Evolutionary conservation across 345 rosid genomes (phyloP), one percentile per base, ranked within the genome.

Genomic region (Streptanthus diversifolius): DNA sequence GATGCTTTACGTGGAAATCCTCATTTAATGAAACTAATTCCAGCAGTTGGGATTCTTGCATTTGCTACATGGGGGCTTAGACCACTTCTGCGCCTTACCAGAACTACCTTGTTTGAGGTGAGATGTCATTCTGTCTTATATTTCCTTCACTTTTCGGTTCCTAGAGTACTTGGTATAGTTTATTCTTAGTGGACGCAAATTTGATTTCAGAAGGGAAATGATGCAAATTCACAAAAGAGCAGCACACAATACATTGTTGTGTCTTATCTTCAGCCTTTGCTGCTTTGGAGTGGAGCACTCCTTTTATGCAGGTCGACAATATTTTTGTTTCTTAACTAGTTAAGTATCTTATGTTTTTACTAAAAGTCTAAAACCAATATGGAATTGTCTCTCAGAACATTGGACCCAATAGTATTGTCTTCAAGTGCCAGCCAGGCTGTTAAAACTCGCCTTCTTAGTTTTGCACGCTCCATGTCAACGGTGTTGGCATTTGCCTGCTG

Each of bases 61-160:
- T 90, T 93, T 87, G 88, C 95, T 48, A 68, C 83, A 49, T 93
- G 96, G 96, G 90, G 96, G 75, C 84, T 93, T 64, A 85, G 70
- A 66, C 98, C 97, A 18, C 88, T 93, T 49, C 35, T 89, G 72
- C 85, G 75, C 58, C 77, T 83, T 72, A 59, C 77, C 79, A 79
- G 91, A 81, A 73, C 83, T 71, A 68, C 81, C 62, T 68, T 88
- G 53, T 78, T 86, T 32, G 77, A 84, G 73, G 97, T 93, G 52
- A 36, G 57, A 54, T 68, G 70, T 44, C 36, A 82, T 41, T 71
- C 10, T 62, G 49, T 55, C 15, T 57, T 1, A 51, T 36, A 25
- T 8, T 24, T 66, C 45, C 72, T 58, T 56, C 37, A 19, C 37
- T 22, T 60, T 25, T 40, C 36, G 15, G 71, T 67, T 63, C 29